These are phyloP conservation scores for Austroboletus eburneus DNA, from an alignment of 768 basidiomycete genomes.

Conservation along the genomic window DNA sequence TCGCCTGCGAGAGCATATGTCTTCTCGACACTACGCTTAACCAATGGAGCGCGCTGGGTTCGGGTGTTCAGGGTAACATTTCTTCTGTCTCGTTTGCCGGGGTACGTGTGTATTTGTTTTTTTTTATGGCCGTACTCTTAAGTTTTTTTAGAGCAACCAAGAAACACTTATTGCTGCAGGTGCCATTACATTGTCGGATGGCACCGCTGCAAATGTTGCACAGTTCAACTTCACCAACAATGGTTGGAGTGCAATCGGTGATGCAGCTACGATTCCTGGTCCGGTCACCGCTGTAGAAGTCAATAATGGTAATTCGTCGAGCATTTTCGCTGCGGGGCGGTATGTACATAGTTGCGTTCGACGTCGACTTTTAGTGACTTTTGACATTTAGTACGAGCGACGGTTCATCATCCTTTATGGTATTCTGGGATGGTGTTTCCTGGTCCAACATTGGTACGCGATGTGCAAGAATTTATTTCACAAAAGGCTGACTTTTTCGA, in stretches of 20 bases:
- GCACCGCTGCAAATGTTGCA: constrained; percentile 66
- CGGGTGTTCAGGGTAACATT: constrained; percentile 79
- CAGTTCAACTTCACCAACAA: constrained; percentile 65
- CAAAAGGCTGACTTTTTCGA: neutral
- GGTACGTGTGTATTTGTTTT: constrained; percentile 41
- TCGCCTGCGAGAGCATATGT: constrained; percentile 77
- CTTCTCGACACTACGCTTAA: constrained; percentile 60
- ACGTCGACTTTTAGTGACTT: neutral
- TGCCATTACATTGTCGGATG: constrained; percentile 63
- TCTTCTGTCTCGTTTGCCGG: constrained; percentile 76
- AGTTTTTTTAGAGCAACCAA: constrained; percentile 53
- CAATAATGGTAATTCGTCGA: constrained; percentile 73
- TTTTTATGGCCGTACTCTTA: constrained; percentile 4
- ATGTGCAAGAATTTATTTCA: neutral
- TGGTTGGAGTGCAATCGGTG: constrained; percentile 72
- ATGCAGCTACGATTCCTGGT: constrained; percentile 65
- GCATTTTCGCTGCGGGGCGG: constrained; percentile 89
- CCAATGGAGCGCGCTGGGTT: constrained; percentile 79
- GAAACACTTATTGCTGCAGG: constrained; percentile 78
- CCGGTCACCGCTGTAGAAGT: constrained; percentile 87
- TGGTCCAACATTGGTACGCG: constrained; percentile 68
- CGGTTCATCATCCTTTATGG: constrained; percentile 64
- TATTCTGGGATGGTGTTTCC: constrained; percentile 76
- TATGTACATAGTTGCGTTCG: constrained; percentile 35
- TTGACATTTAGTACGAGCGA: constrained; percentile 44